Conservation (phyloP, 495 filamentous ascomycete species). For the Xylaria cubensis region DNA sequence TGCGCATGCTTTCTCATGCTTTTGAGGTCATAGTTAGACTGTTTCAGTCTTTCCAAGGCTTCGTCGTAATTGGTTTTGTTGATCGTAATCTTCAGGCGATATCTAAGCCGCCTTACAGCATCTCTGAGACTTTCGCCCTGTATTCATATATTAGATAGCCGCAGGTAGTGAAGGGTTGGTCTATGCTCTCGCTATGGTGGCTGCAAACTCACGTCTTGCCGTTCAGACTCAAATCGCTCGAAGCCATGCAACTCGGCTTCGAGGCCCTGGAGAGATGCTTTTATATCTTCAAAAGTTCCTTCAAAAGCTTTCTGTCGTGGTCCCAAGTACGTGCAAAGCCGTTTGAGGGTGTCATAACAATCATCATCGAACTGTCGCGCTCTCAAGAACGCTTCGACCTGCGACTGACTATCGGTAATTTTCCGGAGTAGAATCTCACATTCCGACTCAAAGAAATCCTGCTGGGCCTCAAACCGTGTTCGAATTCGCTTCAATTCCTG, state of each 20-base stretch:
- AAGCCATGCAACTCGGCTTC: neutral
- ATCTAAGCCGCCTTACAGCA: neutral
- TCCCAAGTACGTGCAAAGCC: neutral
- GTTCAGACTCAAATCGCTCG: neutral
- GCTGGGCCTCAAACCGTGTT: neutral
- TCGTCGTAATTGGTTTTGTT: neutral
- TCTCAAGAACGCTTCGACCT: neutral
- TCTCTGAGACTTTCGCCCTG: constrained; percentile 1
- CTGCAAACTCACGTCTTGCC: neutral
- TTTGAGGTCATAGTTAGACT: neutral
- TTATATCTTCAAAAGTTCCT: neutral
- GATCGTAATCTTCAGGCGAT: neutral
- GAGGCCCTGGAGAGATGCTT: neutral
- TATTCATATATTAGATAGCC: neutral
- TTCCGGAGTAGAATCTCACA: neutral
- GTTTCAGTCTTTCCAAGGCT: neutral
- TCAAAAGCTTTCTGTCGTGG: neutral
- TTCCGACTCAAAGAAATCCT: neutral
- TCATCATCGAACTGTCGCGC: neutral
- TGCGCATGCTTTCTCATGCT: neutral
- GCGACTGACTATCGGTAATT: neutral
- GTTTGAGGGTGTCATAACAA: neutral
- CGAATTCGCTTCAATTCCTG: neutral
- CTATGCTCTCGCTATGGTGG: neutral
- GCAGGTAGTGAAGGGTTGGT: neutral